These are phyloP conservation scores for Auricularia sp. DNA, from an alignment of 768 basidiomycete species.

Conservation along the genomic window DNA sequence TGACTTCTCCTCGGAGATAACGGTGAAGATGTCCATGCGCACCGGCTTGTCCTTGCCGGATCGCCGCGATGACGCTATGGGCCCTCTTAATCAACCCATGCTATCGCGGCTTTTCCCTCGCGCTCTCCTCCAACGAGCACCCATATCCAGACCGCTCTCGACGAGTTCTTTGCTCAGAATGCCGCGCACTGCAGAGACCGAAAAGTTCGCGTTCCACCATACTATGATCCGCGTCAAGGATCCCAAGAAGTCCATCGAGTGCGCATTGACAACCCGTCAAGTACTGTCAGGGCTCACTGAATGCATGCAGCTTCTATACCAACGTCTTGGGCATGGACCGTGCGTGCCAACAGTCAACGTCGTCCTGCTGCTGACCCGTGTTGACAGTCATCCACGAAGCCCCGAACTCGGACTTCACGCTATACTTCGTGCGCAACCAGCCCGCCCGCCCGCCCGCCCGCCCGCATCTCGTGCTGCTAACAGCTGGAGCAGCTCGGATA, in stretches of 20 bases:
- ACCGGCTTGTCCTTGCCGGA: too few relatives aligned
- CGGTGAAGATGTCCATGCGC: too few relatives aligned
- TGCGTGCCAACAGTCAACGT: too few relatives aligned
- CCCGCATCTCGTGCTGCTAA: background rate
- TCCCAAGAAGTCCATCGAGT: constrained; percentile 67
- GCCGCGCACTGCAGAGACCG: constrained; percentile 56
- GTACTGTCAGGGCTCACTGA: background rate
- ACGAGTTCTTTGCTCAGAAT: constrained; percentile 25
- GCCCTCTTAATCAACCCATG: too few relatives aligned
- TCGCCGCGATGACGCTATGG: too few relatives aligned
- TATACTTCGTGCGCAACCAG: constrained; percentile 47
- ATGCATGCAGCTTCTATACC: background rate
- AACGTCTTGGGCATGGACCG: constrained; percentile 24
- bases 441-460: too few relatives aligned
- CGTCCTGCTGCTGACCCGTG: constrained; percentile 14
- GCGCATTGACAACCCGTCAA: constrained; percentile 24
- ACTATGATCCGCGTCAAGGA: constrained; percentile 87
- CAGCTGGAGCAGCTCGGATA: constrained; percentile 43
- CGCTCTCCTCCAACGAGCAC: too few relatives aligned
- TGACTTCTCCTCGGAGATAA: too few relatives aligned
- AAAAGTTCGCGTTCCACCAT: constrained; percentile 73
- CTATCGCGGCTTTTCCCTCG: too few relatives aligned
- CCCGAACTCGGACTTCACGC: constrained; percentile 52
- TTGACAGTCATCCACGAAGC: constrained; percentile 26
- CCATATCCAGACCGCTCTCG: too few relatives aligned